Conservation (phyloP, 2,329 filamentous ascomycete species). For the Aspergillus jensenii region DNA sequence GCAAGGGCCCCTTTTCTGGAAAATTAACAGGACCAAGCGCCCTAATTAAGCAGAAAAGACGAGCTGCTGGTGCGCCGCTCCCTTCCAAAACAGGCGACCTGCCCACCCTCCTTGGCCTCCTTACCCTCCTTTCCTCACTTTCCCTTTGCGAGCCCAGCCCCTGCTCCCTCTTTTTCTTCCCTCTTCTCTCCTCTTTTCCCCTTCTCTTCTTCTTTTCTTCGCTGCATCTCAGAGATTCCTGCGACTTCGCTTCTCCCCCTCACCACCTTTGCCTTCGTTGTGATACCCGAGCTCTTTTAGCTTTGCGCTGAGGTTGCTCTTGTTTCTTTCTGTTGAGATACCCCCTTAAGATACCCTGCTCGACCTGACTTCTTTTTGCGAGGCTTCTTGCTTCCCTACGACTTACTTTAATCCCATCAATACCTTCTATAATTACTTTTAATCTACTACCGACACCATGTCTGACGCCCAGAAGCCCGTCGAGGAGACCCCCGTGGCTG, state of each 20-base stretch:
- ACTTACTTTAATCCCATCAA: slow-evolving; percentile 20
- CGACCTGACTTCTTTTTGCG: slow-evolving; percentile 17
- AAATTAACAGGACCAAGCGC: neutral
- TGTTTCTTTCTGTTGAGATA: slow-evolving; percentile 37
- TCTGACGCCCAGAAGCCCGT: slow-evolving; percentile 72
- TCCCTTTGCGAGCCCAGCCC: neutral
- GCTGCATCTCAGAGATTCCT: slow-evolving; percentile 15
- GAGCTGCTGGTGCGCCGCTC: slow-evolving; percentile 18
- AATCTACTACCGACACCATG: slow-evolving; percentile 54
- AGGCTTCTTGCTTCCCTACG: slow-evolving; percentile 20
- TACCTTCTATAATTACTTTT: slow-evolving; percentile 21
- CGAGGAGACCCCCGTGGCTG: slow-evolving; percentile 55
- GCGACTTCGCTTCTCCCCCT: slow-evolving; percentile 17
- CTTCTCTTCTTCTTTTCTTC: slow-evolving; percentile 24
- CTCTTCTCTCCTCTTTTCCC: slow-evolving; percentile 27
- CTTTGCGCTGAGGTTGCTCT: slow-evolving; percentile 29
- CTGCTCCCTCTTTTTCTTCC: slow-evolving; percentile 23
- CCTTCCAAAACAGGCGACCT: slow-evolving; percentile 20
- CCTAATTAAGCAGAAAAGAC: neutral
- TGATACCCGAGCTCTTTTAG: slow-evolving; percentile 43
- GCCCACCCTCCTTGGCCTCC: slow-evolving; percentile 11
- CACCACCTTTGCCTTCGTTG: slow-evolving; percentile 26
- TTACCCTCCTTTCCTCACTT: slow-evolving; percentile 15
- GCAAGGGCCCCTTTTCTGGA: neutral
- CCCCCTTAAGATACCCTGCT: slow-evolving; percentile 29